These are phyloP conservation scores for Corymbia calophylla DNA, from an alignment of 441 rosid genomes.

Conservation along the genomic window DNA sequence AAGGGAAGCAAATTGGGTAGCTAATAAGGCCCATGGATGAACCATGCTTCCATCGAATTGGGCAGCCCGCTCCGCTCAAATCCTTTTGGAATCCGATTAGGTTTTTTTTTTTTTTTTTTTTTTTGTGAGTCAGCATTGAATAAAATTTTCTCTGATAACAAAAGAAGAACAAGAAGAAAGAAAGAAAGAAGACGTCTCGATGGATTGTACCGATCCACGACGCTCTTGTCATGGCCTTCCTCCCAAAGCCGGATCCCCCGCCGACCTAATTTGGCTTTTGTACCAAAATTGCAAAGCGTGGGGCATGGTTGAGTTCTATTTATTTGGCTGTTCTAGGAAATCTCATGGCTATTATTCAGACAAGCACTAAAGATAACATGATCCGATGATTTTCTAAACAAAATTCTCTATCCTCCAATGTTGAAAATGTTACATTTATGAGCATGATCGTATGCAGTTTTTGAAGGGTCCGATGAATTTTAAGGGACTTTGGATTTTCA, in stretches of 20 bases:
- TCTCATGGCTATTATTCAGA: neutral
- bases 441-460: neutral
- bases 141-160: too few species aligned
- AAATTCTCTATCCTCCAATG: neutral
- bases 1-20: neutral
- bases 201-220: too few species aligned
- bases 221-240: neutral
- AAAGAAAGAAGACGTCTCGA: too few species aligned
- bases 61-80: neutral
- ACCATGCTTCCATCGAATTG: neutral
- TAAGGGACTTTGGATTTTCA: neutral
- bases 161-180: too few species aligned
- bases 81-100: rapidly evolving
- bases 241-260: neutral
- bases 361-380: neutral
- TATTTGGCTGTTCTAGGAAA: rapidly evolving
- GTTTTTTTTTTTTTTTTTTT: rapidly evolving
- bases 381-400: neutral
- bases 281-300: neutral
- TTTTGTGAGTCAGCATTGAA: neutral
- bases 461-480: neutral
- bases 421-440: neutral
- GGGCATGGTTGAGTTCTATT: neutral
- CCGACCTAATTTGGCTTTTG: neutral
- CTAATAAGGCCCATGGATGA: neutral